Evolutionary conservation across 1,139 yeast genomes (phyloP).

Genomic region (Kodamaea plutei): DNA sequence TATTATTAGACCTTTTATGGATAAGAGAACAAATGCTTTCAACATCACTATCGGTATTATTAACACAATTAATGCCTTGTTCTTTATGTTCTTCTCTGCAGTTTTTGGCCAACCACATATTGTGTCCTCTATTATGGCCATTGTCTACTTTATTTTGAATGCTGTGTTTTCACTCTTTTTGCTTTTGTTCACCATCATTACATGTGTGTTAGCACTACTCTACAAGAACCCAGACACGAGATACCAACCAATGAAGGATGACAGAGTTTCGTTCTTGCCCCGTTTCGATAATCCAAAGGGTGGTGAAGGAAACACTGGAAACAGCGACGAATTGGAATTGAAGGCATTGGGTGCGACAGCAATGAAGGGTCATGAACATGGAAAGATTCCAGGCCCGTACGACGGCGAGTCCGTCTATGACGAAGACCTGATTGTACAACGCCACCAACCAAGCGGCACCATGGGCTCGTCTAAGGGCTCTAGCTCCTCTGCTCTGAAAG

Average conservation of each 20-base stretch:
- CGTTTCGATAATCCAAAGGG: slow-evolving; percentile 53
- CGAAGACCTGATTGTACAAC: slow-evolving; percentile 22
- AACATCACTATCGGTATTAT: slow-evolving; percentile 81
- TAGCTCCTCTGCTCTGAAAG: slow-evolving; percentile 12
- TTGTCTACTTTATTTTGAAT: slow-evolving; percentile 84
- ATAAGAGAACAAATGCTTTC: slow-evolving; percentile 87
- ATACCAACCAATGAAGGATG: slow-evolving; percentile 96
- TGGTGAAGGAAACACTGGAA: slow-evolving; percentile 25
- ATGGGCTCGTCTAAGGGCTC: slow-evolving; percentile 2
- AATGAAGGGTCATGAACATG: slow-evolving; percentile 68
- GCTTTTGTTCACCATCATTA: slow-evolving; percentile 78
- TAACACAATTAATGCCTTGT: slow-evolving; percentile 74
- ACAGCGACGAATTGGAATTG: slow-evolving; percentile 66
- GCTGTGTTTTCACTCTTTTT: slow-evolving; percentile 85
- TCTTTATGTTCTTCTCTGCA: slow-evolving; percentile 85
- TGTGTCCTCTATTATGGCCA: slow-evolving; percentile 88
- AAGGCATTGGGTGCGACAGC: slow-evolving; percentile 89
- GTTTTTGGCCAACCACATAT: slow-evolving; percentile 80
- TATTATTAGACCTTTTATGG: slow-evolving; percentile 84
- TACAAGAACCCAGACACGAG: slow-evolving; percentile 93
- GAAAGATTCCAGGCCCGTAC: slow-evolving; percentile 18
- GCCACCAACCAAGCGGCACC: slow-evolving; percentile 7
- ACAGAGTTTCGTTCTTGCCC: slow-evolving; percentile 82
- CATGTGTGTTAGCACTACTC: slow-evolving; percentile 78
- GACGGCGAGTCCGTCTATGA: slow-evolving; percentile 34